Evolutionary conservation across 2,329 filamentous ascomycete species (phyloP).

Genomic region (Aspergillus candidus): DNA sequence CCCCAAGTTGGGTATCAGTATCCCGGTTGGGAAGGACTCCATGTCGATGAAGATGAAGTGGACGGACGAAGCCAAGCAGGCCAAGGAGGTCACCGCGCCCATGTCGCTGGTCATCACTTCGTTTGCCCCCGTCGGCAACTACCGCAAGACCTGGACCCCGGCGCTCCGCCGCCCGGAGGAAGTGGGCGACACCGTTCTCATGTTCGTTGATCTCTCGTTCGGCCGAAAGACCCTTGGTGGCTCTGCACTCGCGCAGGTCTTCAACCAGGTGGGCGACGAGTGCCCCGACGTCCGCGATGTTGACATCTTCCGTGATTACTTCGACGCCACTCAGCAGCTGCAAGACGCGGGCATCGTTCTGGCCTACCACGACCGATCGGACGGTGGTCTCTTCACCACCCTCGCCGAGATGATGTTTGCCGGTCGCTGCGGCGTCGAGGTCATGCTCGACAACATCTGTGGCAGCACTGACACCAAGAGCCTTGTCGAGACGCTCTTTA

Average conservation of each 20-base stretch:
- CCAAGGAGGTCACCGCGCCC: slow-evolving; percentile 84
- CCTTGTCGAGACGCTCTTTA: slow-evolving; percentile 78
- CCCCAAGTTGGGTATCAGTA: slow-evolving; percentile 80
- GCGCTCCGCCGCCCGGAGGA: slow-evolving; percentile 76
- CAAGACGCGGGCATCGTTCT: slow-evolving; percentile 68
- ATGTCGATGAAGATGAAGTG: slow-evolving; percentile 99
- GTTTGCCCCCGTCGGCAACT: slow-evolving; percentile 76
- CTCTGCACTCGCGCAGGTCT: slow-evolving; percentile 83
- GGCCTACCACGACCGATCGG: slow-evolving; percentile 90
- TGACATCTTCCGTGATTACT: slow-evolving; percentile 79
- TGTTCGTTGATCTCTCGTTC: slow-evolving; percentile 84
- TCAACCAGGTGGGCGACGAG: slow-evolving; percentile 77
- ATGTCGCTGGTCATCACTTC: slow-evolving; percentile 87
- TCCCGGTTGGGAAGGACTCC: slow-evolving; percentile 96
- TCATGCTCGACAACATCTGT: slow-evolving; percentile 67
- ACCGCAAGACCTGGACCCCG: slow-evolving; percentile 88
- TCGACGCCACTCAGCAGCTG: slow-evolving; percentile 70
- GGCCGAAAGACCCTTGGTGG: slow-evolving; percentile 80
- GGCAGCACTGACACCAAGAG: slow-evolving; percentile 56
- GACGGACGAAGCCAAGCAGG: slow-evolving; percentile 63
- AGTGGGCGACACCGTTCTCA: slow-evolving; percentile 78
- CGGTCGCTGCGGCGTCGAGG: slow-evolving; percentile 78
- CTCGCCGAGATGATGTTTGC: slow-evolving; percentile 98
- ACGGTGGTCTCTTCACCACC: slow-evolving; percentile 86
- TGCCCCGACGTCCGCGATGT: slow-evolving; percentile 80